Conservation (phyloP, 192 early-diverging fungal genomes). For the Coemansia interrupta region DNA sequence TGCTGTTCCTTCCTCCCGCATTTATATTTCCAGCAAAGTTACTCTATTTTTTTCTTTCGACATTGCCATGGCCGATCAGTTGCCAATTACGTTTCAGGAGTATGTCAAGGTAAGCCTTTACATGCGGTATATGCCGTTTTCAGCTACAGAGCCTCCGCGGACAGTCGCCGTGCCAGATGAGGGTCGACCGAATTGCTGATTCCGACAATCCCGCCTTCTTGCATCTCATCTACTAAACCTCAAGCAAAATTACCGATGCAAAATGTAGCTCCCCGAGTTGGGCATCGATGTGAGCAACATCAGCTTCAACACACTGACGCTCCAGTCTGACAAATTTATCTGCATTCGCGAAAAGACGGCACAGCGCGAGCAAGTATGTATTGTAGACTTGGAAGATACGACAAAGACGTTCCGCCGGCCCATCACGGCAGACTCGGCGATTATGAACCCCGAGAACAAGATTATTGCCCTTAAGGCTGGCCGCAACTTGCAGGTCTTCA, state of each 20-base stretch:
- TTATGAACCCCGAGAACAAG: constrained; percentile 93
- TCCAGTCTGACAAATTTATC: constrained; percentile 97
- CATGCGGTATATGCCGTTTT: neutral
- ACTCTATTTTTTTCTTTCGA: constrained; percentile 13
- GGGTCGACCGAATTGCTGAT: neutral
- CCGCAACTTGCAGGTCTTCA: constrained; percentile 94
- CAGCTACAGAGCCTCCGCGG: too few relatives aligned
- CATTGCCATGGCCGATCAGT: constrained; percentile 66
- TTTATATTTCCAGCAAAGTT: neutral
- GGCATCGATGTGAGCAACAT: constrained; percentile 90
- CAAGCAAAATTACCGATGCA: neutral
- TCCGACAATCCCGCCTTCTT: neutral
- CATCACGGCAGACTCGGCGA: constrained; percentile 95
- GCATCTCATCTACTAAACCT: neutral
- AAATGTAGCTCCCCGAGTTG: constrained; percentile 75
- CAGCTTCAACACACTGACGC: constrained; percentile 94
- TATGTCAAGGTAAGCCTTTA: constrained; percentile 78
- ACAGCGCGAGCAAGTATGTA: constrained; percentile 85
- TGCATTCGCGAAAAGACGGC: constrained; percentile 91
- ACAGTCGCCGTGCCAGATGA: neutral
- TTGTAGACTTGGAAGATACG: constrained; percentile 88
- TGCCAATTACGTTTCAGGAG: constrained; percentile 96
- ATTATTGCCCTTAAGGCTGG: constrained; percentile 95
- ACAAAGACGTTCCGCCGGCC: constrained; percentile 79
- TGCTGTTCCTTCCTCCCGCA: neutral